Conservation (phyloP, 768 basidiomycete species). For the Serendipita sp. region DNA sequence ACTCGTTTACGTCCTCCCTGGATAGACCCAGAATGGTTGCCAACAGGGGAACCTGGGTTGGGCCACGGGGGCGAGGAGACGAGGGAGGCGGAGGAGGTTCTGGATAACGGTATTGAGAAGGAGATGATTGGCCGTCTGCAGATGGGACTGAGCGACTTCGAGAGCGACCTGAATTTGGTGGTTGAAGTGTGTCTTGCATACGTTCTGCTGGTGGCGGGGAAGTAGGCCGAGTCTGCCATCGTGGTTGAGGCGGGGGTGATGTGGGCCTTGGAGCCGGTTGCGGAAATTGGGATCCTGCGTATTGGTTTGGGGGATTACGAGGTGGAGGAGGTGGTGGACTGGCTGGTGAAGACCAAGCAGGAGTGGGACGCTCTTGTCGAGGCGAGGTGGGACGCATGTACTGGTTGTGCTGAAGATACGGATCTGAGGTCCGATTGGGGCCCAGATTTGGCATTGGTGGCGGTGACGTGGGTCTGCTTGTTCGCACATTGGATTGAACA, state of each 20-base stretch:
- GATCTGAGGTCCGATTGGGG: background rate
- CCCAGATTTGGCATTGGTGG: background rate
- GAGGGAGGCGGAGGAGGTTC: slow-evolving; percentile 19
- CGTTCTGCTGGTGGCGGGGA: slow-evolving; percentile 11
- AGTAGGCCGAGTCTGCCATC: slow-evolving; percentile 11
- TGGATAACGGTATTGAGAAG: slow-evolving; percentile 14
- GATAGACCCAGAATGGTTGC: slow-evolving; percentile 52
- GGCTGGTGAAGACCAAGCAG: slow-evolving; percentile 14
- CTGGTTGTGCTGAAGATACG: slow-evolving; percentile 11
- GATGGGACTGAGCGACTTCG: slow-evolving; percentile 7
- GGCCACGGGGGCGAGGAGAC: slow-evolving; percentile 20
- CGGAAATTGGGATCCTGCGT: background rate
- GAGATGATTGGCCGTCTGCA: slow-evolving; percentile 12
- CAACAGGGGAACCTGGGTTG: slow-evolving; percentile 40
- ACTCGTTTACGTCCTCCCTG: slow-evolving; percentile 34
- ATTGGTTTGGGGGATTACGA: background rate
- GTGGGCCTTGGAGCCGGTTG: background rate
- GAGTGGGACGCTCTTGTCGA: slow-evolving; percentile 10
- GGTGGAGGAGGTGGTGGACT: background rate
- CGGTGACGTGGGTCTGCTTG: background rate
- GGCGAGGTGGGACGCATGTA: slow-evolving; percentile 11
- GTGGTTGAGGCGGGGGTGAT: slow-evolving; percentile 10
- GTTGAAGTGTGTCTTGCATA: slow-evolving; percentile 15
- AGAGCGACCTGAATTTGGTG: slow-evolving; percentile 1
- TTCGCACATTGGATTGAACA: background rate